Base-by-base conservation (phyloP, 805 yeast species). In the Starmerella kuoi region DNA sequence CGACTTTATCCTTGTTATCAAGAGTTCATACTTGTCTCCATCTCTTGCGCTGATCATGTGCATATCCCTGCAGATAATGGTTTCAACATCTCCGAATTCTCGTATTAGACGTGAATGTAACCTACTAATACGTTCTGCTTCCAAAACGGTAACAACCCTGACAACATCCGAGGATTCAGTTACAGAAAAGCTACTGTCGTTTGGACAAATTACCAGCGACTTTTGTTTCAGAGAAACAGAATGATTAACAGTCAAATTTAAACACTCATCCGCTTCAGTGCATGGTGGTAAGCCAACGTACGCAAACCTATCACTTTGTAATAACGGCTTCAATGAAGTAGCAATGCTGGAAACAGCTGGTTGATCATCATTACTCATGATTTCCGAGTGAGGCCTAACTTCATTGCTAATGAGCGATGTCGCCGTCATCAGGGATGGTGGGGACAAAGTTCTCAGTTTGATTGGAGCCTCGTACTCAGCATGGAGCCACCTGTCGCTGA, bases 401-500 rank as follows among this genome's bases (percentile, higher is more conserved):
- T n/a, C 37, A 6, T 8, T 11, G 5, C 2, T 21, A 15, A 41
- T 4, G 2, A 22, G 6, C 2, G 38, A 24, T 4, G 28, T 23
- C 27, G 33, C 38, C 24, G 41, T 6, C n/a, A 26, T 22, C 26
- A 37, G 37, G 1, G 26, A 70, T 5, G 94, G 95, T 4, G 76
- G 39, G 26, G 61, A 64, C 41, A 81, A 49, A 19, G 63, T 56
- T 25, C 66, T 62, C 46, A 84, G 61, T 42, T 74, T 59, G 1
- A 85, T 65, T 0, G 95, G 83, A 1, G 71, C 56, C 45, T 71
- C 73, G 47, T 69, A 65, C 42, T 73, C 82, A 44, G 85, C 74
- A 47, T 83, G 87, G 4, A 86, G 61, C 98, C 97, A 91, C 45
- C 69, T 74, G 44, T 87, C 94, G 44, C 94, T 84, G 2, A 80